Conservation (phyloP, 331 rosid genomes). For the Spiraea crenata region DNA sequence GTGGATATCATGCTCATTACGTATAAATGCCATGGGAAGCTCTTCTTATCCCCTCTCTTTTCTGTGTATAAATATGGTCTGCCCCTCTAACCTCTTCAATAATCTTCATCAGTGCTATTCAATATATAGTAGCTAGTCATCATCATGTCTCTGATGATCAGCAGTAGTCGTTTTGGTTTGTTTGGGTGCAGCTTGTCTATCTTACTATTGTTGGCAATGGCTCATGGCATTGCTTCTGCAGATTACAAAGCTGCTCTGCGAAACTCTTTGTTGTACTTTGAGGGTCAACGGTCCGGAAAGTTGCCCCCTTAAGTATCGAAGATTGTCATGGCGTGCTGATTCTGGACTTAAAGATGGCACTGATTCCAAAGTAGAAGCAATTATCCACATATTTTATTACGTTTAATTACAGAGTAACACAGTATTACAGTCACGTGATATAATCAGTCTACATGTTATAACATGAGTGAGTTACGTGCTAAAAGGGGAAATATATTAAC, state of each 20-base stretch:
- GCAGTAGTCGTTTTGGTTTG: not conserved
- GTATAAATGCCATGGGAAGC: too few species aligned
- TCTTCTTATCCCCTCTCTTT: too few species aligned
- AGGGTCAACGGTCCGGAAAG: constrained; percentile 33
- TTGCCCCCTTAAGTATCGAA: constrained; percentile 10
- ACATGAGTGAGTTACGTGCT: too few species aligned
- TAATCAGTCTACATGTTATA: too few species aligned
- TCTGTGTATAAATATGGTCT: too few species aligned
- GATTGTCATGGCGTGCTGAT: constrained; percentile 27
- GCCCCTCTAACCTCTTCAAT: too few species aligned
- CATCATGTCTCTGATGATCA: not conserved
- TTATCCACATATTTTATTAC: too few species aligned
- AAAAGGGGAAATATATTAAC: too few species aligned
- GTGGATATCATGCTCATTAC: too few species aligned
- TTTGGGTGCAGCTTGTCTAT: not conserved
- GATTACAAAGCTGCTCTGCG: constrained; percentile 20
- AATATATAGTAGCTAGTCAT: not conserved
- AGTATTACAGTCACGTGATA: too few species aligned
- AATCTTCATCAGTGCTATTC: too few species aligned
- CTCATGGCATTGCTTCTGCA: not conserved
- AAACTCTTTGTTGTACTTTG: constrained; percentile 23
- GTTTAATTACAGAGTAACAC: too few species aligned
- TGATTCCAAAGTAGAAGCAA: not conserved
- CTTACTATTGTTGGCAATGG: not conserved
- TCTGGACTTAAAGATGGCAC: constrained; percentile 20